Percentiles rank a stretch among this genome's conserved stretches.
These are phyloP conservation scores for Centella asiatica DNA, from an alignment of 129 eudicot genomes.

Conservation along the genomic window DNA sequence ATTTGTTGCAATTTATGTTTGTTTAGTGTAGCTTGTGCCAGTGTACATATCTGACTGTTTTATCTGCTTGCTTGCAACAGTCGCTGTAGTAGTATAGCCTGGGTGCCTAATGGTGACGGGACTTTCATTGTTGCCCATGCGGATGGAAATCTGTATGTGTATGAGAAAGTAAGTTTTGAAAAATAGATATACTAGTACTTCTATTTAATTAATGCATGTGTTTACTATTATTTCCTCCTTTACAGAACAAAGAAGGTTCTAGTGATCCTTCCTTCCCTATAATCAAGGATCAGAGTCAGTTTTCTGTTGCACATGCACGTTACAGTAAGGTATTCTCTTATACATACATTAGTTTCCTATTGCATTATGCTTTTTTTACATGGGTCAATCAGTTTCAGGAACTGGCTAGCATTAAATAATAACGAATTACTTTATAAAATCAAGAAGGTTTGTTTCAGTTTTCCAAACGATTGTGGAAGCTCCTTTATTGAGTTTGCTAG, in stretches of 20 bases:
- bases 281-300: slow-evolving; percentile 72
- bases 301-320: slow-evolving; percentile 86
- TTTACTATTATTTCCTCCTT: neutral
- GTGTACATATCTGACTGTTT: slow-evolving; percentile 16
- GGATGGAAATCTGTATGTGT: slow-evolving; percentile 86
- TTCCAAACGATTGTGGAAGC: too few species aligned
- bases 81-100: slow-evolving; percentile 81
- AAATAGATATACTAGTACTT: slow-evolving; percentile 7
- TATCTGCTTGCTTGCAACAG: slow-evolving; percentile 38
- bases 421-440: too few species aligned
- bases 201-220: neutral
- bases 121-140: slow-evolving; percentile 78
- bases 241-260: slow-evolving; percentile 76
- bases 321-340: slow-evolving; percentile 64
- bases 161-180: slow-evolving; percentile 72
- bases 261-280: slow-evolving; percentile 73
- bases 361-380: neutral
- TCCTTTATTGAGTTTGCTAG: too few species aligned
- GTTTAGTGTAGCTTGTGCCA: neutral
- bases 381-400: neutral
- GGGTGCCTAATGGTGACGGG: slow-evolving; percentile 93
- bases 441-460: too few species aligned
- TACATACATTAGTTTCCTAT: neutral
- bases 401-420: too few species aligned
- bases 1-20: neutral